phyloP scores from a whole-genome alignment of 495 filamentous ascomycete genomes.

The Trichocladium uniseriatum region DNA sequence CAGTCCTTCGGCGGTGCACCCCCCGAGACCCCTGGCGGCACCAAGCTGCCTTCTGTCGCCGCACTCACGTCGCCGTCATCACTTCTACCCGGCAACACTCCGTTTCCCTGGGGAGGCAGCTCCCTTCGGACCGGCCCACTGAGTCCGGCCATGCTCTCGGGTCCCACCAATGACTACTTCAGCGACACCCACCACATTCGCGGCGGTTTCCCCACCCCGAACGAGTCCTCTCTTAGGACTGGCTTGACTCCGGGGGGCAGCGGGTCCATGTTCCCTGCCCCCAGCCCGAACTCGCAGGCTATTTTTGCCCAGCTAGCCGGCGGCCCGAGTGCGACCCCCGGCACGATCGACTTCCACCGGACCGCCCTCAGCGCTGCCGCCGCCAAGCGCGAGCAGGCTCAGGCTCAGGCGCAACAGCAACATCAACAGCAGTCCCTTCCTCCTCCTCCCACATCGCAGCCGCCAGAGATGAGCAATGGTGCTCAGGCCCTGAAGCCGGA shows the following conservation, averaged over 20 bases:
- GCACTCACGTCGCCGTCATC: constrained; percentile 85
- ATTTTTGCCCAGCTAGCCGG: constrained; percentile 69
- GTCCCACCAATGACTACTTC: constrained; percentile 62
- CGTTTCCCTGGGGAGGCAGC: constrained; percentile 71
- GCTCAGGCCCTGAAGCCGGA: constrained; percentile 33
- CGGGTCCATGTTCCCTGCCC: constrained; percentile 94
- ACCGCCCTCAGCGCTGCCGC: constrained; percentile 80
- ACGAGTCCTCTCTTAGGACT: constrained; percentile 88
- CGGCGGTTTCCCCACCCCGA: constrained; percentile 85
- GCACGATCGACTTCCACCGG: constrained; percentile 87
- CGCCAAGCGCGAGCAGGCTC: constrained; percentile 42
- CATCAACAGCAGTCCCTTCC: too few relatives aligned
- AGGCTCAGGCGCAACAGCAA: constrained; percentile 39
- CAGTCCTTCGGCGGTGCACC: constrained; percentile 67
- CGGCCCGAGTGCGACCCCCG: constrained; percentile 69
- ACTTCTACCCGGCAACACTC: constrained; percentile 59
- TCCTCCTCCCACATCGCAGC: constrained; percentile 32
- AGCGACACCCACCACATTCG: constrained; percentile 74
- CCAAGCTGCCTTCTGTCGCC: constrained; percentile 82
- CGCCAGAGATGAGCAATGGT: constrained; percentile 39
- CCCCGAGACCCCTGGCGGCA: constrained; percentile 78
- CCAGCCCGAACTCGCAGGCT: constrained; percentile 77
- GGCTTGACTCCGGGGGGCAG: constrained; percentile 92
- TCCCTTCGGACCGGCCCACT: constrained; percentile 85
- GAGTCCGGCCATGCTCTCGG: constrained; percentile 95